A percentile compares a stretch with the other conserved stretches of the same genome.
Evolutionary conservation across 1,284 basidiomycete genomes (phyloP).

Genomic region (Tilletia horrida): DNA sequence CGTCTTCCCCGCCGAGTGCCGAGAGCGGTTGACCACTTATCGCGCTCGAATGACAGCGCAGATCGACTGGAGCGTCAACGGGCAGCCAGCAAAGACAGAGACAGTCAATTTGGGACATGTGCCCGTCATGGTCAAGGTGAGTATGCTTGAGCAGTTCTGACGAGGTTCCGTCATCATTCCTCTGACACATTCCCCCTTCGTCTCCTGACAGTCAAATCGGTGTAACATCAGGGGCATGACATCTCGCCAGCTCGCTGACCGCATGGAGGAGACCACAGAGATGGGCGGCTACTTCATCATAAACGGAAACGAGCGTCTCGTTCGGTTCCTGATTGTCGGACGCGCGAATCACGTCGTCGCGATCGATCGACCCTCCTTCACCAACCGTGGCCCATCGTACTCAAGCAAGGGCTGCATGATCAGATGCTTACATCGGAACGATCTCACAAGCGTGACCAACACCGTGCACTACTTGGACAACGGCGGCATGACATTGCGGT

Average conservation of each 20-base stretch:
- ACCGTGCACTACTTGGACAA: slow-evolving; percentile 95
- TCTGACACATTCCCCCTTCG: background rate
- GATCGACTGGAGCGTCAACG: slow-evolving; percentile 79
- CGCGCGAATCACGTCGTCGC: slow-evolving; percentile 85
- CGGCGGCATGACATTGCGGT: slow-evolving; percentile 89
- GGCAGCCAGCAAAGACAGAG: slow-evolving; percentile 69
- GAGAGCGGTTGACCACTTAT: slow-evolving; percentile 88
- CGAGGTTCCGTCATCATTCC: background rate
- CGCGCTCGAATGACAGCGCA: slow-evolving; percentile 86
- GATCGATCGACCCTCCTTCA: slow-evolving; percentile 78
- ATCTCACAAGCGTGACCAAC: slow-evolving; percentile 66
- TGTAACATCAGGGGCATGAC: slow-evolving; percentile 85
- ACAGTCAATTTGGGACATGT: slow-evolving; percentile 84
- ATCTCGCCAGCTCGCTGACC: slow-evolving; percentile 78
- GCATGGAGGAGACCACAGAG: slow-evolving; percentile 95
- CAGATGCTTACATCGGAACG: slow-evolving; percentile 70
- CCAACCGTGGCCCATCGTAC: slow-evolving; percentile 90
- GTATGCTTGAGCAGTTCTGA: slow-evolving; percentile 43
- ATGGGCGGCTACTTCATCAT: slow-evolving; percentile 98
- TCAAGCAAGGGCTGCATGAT: slow-evolving; percentile 92
- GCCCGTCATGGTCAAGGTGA: slow-evolving; percentile 92
- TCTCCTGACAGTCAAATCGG: slow-evolving; percentile 69
- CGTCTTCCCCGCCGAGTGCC: slow-evolving; percentile 68
- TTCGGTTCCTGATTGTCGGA: slow-evolving; percentile 90
- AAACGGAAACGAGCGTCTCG: slow-evolving; percentile 97